Conservation (phyloP, 148 eudicot species). For the Limonium bicolor region DNA sequence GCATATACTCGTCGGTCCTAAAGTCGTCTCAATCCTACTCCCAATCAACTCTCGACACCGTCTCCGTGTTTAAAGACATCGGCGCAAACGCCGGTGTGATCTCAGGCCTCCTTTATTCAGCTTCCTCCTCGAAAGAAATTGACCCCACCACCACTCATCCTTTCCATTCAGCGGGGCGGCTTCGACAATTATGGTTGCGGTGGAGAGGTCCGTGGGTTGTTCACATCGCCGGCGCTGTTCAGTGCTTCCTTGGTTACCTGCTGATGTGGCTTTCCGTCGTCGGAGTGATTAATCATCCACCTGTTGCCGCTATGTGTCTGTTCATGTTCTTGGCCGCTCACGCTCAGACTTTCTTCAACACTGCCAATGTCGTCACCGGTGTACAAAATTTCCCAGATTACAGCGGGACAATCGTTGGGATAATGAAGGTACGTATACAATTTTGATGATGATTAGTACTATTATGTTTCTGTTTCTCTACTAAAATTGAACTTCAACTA, state of each 20-base stretch:
- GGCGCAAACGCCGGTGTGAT: conserved; percentile 82
- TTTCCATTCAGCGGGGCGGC: not conserved
- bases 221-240: conserved; percentile 28
- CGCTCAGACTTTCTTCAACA: conserved; percentile 48
- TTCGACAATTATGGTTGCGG: not conserved
- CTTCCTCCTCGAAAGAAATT: conserved; percentile 9
- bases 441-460: too few relatives aligned
- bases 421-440: conserved; percentile 42
- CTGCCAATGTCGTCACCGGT: conserved; percentile 57
- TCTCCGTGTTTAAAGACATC: conserved; percentile 89
- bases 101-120: conserved; percentile 72
- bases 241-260: conserved; percentile 51
- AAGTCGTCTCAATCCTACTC: conserved; percentile 56
- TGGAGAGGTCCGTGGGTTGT: conserved; percentile 43
- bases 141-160: not conserved
- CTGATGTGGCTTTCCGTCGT: conserved; percentile 42
- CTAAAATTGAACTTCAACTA: not conserved
- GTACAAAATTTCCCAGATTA: conserved; percentile 48
- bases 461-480: not conserved
- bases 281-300: conserved; percentile 29
- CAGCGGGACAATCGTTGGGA: conserved; percentile 57
- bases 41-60: conserved; percentile 76
- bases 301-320: conserved; percentile 31
- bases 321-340: conserved; percentile 55
- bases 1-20: conserved; percentile 59